Evolutionary conservation across 148 eudicot genomes (phyloP), one percentile per base, ranked within the genome.

Genomic region (Cornus controversa): DNA sequence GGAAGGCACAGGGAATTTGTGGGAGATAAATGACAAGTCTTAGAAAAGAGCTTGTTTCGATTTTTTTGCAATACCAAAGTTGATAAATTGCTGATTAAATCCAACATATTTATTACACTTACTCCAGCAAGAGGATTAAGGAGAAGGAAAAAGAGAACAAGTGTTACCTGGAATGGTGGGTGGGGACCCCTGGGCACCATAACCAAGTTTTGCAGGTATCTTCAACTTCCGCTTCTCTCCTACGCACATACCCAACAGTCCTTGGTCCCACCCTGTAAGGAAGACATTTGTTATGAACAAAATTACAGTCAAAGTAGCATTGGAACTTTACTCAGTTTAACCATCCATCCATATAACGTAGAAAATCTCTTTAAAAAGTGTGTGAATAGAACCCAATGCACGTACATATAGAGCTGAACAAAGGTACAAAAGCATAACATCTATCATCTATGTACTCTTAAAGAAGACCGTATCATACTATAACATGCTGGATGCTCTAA

Each of bases 141-240:
- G 27, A 28, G 29, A 65, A 42, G 25, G 62, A 47, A 67, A 28
- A 66, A 28, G 7, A 65, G 4, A 37, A 13, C 40, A 23, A 76
- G 40, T 53, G 68, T 80, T 84, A 96, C 99, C 99, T 77, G 98
- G 99, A 77, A 96, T 96, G 29, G 80, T 90, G 27, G 99, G 99
- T 24, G 99, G 98, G 36, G 99, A 96, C 7, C 99, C 98, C 50
- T 84, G 85, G 6, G 91, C 98, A 42, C 99, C 83, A 47, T 80
- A 75, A 40, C 83, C 83, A 65, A 75, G 78, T 66, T 76, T 76
- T 31, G 83, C 74, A 60, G 99, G 99, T 63, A 93, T 96, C 84
- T 92, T 92, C 89, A 93, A 90, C 86, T 96, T 96, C 31, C 99
- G 82, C 86, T 96, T 96, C 85, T 96, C 99, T 67, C 99, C 98